phyloP scores from a whole-genome alignment of 768 basidiomycete species.

The Russula sp. region DNA sequence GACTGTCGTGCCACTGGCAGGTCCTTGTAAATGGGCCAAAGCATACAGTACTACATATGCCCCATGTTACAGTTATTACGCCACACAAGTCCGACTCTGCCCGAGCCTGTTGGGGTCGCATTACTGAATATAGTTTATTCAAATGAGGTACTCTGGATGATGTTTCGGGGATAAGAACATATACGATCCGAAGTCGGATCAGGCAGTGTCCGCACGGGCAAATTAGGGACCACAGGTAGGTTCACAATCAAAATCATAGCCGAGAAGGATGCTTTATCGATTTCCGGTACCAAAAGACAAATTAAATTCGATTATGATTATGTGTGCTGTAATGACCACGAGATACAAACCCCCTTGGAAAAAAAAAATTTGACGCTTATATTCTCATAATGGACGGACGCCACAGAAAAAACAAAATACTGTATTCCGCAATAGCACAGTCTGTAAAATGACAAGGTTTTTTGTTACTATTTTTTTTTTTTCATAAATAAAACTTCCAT shows the following conservation, averaged over 20 bases:
- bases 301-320: neutral
- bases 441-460: neutral
- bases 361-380: neutral
- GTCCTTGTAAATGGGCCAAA: neutral
- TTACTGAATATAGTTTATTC: neutral
- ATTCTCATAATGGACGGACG: neutral
- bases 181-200: neutral
- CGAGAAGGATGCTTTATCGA: neutral
- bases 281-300: neutral
- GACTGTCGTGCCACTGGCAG: neutral
- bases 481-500: conserved; percentile 20
- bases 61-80: neutral
- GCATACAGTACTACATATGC: neutral
- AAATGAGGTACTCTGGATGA: neutral
- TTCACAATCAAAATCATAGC: neutral
- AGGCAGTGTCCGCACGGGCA: neutral
- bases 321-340: conserved; percentile 5
- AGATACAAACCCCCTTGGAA: neutral
- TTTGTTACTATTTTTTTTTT: neutral
- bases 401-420: conserved; percentile 10
- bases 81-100: neutral
- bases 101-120: neutral
- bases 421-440: conserved; percentile 13
- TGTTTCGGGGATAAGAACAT: neutral
- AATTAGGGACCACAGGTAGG: neutral